Conservation (phyloP, 192 early-diverging fungal species). For the Backusella westeae region DNA sequence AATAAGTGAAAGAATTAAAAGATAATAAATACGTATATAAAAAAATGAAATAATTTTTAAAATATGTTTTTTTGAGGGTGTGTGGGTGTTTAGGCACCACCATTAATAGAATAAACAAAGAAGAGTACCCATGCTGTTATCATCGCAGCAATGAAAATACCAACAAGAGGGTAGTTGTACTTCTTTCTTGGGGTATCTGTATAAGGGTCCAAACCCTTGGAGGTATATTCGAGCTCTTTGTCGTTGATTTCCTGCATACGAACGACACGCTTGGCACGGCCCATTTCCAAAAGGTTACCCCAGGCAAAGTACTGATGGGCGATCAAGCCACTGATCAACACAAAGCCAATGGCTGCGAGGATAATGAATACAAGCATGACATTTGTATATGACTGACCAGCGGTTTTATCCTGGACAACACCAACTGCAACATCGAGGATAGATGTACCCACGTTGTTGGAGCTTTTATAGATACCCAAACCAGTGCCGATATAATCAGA, state of each 20-base stretch:
- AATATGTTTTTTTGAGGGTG: neutral
- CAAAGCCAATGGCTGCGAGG: slow-evolving; percentile 25
- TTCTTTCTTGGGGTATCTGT: neutral
- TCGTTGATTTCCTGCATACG: slow-evolving; percentile 33
- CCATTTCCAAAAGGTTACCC: slow-evolving; percentile 22
- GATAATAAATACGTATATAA: neutral
- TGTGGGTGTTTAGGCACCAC: neutral
- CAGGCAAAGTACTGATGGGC: slow-evolving; percentile 1
- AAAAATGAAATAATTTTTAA: neutral
- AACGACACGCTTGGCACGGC: slow-evolving; percentile 16
- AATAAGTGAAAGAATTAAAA: neutral
- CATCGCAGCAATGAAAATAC: slow-evolving; percentile 8
- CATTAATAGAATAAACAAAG: slow-evolving; percentile 23
- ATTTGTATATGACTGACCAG: slow-evolving; percentile 24
- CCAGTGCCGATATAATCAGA: slow-evolving; percentile 57
- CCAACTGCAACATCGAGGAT: slow-evolving; percentile 67
- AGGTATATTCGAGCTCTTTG: slow-evolving; percentile 22
- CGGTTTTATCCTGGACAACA: slow-evolving; percentile 51
- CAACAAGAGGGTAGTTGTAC: slow-evolving; percentile 22
- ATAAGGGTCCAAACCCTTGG: slow-evolving; percentile 30
- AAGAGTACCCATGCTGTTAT: slow-evolving; percentile 31
- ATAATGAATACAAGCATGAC: slow-evolving; percentile 30
- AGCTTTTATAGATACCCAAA: slow-evolving; percentile 61
- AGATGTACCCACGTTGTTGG: slow-evolving; percentile 57
- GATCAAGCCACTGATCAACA: slow-evolving; percentile 18